phyloP scores from a whole-genome alignment of 148 eudicot genomes.

The Mesembryanthemum crystallinum region DNA sequence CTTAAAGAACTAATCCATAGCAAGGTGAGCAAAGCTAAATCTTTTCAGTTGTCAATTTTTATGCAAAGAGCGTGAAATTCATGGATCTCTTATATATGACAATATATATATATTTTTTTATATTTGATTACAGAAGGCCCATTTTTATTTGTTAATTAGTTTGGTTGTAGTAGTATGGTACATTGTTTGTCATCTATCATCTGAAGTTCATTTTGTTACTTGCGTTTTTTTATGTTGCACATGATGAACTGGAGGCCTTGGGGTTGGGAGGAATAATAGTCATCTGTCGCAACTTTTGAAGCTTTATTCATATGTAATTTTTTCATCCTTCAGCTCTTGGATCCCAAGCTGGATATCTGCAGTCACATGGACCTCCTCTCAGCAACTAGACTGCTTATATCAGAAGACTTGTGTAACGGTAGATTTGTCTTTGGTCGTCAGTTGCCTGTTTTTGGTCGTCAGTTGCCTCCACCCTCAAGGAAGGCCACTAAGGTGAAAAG shows the following conservation, averaged over 20 bases:
- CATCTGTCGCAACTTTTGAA: not conserved
- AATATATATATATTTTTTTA: not conserved
- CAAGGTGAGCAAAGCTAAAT: slow-evolving; percentile 46
- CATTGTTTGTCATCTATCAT: no score
- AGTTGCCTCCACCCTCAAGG: slow-evolving; percentile 47
- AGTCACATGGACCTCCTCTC: slow-evolving; percentile 53
- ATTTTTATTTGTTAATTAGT: not conserved
- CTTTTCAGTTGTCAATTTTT: not conserved
- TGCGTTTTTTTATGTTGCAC: not conserved
- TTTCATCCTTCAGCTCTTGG: slow-evolving; percentile 48
- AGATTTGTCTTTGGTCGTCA: slow-evolving; percentile 82
- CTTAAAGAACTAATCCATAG: slow-evolving; percentile 70
- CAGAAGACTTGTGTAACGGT: slow-evolving; percentile 83
- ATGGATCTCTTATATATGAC: no score
- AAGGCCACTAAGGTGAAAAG: slow-evolving; percentile 36
- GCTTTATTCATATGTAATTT: not conserved
- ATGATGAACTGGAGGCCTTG: not conserved
- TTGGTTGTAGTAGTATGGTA: not conserved
- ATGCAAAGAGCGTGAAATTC: not conserved
- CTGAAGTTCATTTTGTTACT: not conserved
- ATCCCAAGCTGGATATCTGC: slow-evolving; percentile 54
- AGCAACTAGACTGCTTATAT: slow-evolving; percentile 63
- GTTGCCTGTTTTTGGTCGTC: slow-evolving; percentile 60
- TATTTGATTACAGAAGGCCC: not conserved
- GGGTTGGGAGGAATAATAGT: not conserved